Conservation (phyloP, 1,284 basidiomycete genomes). For the Microbotryum scabiosae region DNA sequence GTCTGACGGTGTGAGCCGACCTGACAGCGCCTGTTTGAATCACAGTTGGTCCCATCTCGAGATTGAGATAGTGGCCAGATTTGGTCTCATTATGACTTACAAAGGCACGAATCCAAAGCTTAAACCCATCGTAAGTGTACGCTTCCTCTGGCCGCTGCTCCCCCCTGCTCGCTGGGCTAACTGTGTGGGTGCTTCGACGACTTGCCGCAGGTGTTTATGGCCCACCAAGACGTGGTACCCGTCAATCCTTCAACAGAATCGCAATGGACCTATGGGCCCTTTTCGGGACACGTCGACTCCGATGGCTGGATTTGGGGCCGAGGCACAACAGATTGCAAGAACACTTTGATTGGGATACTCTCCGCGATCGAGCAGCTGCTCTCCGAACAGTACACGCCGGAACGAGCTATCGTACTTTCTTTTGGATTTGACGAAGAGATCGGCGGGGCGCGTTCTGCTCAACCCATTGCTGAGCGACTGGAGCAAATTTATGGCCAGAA, state of each 20-base stretch:
- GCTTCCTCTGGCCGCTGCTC: not conserved
- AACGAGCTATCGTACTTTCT: constrained; percentile 50
- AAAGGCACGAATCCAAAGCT: constrained; percentile 38
- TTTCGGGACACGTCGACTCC: constrained; percentile 44
- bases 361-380: constrained; percentile 46
- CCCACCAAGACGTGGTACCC: constrained; percentile 41
- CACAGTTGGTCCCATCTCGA: constrained; percentile 27
- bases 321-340: constrained; percentile 45
- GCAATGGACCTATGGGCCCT: constrained; percentile 48
- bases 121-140: constrained; percentile 38
- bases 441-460: constrained; percentile 54
- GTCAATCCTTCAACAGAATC: constrained; percentile 45
- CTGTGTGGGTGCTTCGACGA: not conserved
- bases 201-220: constrained; percentile 40
- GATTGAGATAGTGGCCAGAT: constrained; percentile 43
- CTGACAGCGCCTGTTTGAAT: too few species aligned
- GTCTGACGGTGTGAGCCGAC: not conserved
- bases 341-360: constrained; percentile 42
- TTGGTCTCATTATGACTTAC: constrained; percentile 45
- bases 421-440: constrained; percentile 66
- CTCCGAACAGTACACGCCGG: constrained; percentile 43
- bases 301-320: constrained; percentile 48
- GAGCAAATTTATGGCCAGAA: constrained; percentile 52
- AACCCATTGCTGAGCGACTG: constrained; percentile 47
- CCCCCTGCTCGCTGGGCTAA: not conserved